Evolutionary conservation across 169 alveolate genomes (phyloP), one percentile per base, ranked within the genome.

Genomic region (Neospora caninum): DNA sequence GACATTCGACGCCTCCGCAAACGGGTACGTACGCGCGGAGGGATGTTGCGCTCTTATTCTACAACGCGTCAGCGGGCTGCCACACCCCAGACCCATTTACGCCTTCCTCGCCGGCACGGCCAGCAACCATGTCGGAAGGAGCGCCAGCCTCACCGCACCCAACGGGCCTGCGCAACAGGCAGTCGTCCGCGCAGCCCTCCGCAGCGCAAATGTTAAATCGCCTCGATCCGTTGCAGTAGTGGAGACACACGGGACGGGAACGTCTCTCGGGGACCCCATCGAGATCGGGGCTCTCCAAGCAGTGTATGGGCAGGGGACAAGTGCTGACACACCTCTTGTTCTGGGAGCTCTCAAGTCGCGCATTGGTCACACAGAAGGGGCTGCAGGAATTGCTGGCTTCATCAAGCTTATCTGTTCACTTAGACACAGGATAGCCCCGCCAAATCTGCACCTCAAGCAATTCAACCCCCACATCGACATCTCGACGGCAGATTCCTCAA

Each of bases 201-300:
- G 39, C 41, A 73, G 80, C 25, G 94, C 80, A 16, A 45, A 88
- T 43, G 45, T 95, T 38, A 91, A 49, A 82, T 94, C 97, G 41
- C 84, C 92, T 4, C 70, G 53, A 29, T 92, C 67, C 34, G 80
- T 92, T n/a, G 31, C 92, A 31, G 54, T 86, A 22, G 29, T 94
- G 83, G 97, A 96, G 73, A 87, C 96, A 1, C 97, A 96, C 92
- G 97, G 97, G 78, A 96, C 97, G 9, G 97, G 97, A 49, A 96
- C 97, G 64, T 38, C 96, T 45, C 95, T 96, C 38, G 97, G 97
- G 2, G 97, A 96, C 36, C 98, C 98, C n/a, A 64, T 13, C 4
- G 58, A 7, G 13, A 7, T 95, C 49, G 94, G 96, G 42, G 97
- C 97, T 20, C 43, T 96, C 58, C 92, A 87, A 39, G 94, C 94